Base-by-base conservation (phyloP, 2,329 filamentous ascomycete genomes). In the Alternaria panax region DNA sequence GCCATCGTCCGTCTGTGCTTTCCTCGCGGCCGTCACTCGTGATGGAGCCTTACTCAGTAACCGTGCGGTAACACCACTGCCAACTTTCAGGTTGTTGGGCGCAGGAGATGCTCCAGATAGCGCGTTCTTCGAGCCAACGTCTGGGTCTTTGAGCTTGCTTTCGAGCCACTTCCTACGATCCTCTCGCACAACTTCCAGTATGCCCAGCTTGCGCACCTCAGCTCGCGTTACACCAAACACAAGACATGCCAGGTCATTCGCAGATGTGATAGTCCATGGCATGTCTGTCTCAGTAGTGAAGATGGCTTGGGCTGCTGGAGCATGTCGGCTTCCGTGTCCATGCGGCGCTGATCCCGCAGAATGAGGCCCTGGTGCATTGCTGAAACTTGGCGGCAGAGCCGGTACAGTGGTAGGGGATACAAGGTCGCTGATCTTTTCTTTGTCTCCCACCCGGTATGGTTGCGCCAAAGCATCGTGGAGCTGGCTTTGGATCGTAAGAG, bases 201-300 rank as follows among this genome's bases (percentile, higher is more conserved):
- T 98, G 47, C 95, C 94, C 83, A 98, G 88, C 75, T 93, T 97
- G 55, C 93, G 88, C 24, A 99, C 92, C 78, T 99, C 95, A 5
- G 92, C 92, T 73, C 92, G 92, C n/a, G 93, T 97, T 9, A 99
- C 92, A n/a, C 95, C 95, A 80, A 98, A 99, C n/a, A 98, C 90
- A 42, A 99, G 84, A 78, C 95, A 99, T 18, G 95, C 95, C 48
- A 99, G 84, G 75, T 99, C 95, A 75, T 99, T 99, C 50, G 95
- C 95, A 3, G 95, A 92, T 53, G 97, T 86, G 60, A 99, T 97
- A 1, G 94, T 99, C 91, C 93, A 99, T 3, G 94, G 95, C 8
- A 92, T 87, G 64, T 90, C 88, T 14, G 91, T 86, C 78, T 96
- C 92, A n/a, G 95, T 99, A 7, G 94, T 96, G 76, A 99, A 99